Percentiles rank a stretch among this genome's conserved stretches.
Conservation (phyloP, 306 rosid genomes). For the Malus asiatica region DNA sequence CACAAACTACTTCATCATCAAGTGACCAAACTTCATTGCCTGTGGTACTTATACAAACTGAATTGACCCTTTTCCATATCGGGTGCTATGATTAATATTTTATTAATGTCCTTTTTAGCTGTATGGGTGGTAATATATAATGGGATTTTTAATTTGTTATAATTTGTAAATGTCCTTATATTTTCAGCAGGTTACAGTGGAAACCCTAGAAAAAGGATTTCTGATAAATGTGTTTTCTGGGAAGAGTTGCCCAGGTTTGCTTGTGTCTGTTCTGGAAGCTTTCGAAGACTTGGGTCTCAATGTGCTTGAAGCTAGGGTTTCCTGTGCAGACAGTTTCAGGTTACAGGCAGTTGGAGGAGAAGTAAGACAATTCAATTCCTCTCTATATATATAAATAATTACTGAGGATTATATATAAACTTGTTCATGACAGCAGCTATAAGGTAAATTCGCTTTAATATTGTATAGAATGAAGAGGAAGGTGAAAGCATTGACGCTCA, state of each 20-base stretch:
- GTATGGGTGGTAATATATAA: neutral
- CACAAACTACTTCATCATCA: constrained; percentile 36
- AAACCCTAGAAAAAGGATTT: constrained; percentile 80
- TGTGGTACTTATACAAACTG: constrained; percentile 34
- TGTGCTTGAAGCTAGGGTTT: constrained; percentile 97
- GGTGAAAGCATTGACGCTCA: constrained; percentile 37
- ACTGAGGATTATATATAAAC: neutral
- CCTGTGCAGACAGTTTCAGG: constrained; percentile 72
- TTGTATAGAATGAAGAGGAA: constrained; percentile 37
- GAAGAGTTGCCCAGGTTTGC: constrained; percentile 71
- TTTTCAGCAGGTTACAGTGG: constrained; percentile 67
- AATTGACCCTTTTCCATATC: neutral
- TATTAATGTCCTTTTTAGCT: neutral
- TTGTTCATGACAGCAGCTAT: neutral
- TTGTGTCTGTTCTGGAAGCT: constrained; percentile 73
- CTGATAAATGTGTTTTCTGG: constrained; percentile 60
- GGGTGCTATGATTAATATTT: neutral
- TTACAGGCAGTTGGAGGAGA: constrained; percentile 87
- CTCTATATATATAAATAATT: neutral
- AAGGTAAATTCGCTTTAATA: neutral
- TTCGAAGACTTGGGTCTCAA: constrained; percentile 81
- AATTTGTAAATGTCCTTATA: neutral
- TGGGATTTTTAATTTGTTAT: neutral
- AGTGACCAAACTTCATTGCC: constrained; percentile 43
- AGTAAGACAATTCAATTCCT: constrained; percentile 34